These are phyloP conservation scores for Cruciata laevipes DNA, from an alignment of 257 asterid species.

Conservation along the genomic window DNA sequence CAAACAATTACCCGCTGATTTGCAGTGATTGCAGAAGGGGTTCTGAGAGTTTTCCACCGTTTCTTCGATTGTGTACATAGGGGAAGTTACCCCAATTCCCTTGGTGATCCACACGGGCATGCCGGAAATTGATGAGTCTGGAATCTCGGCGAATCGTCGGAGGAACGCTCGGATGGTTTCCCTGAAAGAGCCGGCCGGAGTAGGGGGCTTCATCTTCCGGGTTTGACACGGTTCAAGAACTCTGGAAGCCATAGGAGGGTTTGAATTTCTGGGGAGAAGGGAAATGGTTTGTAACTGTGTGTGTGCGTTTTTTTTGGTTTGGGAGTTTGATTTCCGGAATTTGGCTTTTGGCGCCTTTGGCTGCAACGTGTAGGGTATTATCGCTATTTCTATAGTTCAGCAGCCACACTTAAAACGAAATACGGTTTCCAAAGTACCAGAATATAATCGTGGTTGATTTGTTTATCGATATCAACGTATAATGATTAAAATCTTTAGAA, in stretches of 20 bases:
- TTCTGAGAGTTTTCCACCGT: conserved; percentile 37
- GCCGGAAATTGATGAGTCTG: conserved; percentile 31
- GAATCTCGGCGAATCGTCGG: conserved; percentile 39
- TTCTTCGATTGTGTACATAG: conserved; percentile 59
- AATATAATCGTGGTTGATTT: too few relatives aligned
- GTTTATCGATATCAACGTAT: too few relatives aligned
- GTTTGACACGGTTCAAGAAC: conserved; percentile 29
- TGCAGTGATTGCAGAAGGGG: conserved; percentile 64
- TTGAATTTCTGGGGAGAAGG: background rate
- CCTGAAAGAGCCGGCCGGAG: conserved; percentile 44
- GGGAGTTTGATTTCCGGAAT: background rate
- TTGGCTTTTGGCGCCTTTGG: conserved; percentile 6
- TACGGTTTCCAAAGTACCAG: too few relatives aligned
- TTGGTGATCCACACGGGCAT: conserved; percentile 58
- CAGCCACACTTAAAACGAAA: too few relatives aligned
- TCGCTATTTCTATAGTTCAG: too few relatives aligned
- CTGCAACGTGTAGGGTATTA: background rate
- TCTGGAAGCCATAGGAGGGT: conserved; percentile 40
- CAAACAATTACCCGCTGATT: conserved; percentile 37
- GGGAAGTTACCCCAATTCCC: conserved; percentile 36
- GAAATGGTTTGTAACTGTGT: background rate
- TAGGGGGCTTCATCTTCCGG: conserved; percentile 20
- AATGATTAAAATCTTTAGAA: too few relatives aligned
- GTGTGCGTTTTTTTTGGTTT: background rate
- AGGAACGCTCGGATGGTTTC: conserved; percentile 50